phyloP scores from a whole-genome alignment of 495 filamentous ascomycete species.

The Extremus antarcticus region DNA sequence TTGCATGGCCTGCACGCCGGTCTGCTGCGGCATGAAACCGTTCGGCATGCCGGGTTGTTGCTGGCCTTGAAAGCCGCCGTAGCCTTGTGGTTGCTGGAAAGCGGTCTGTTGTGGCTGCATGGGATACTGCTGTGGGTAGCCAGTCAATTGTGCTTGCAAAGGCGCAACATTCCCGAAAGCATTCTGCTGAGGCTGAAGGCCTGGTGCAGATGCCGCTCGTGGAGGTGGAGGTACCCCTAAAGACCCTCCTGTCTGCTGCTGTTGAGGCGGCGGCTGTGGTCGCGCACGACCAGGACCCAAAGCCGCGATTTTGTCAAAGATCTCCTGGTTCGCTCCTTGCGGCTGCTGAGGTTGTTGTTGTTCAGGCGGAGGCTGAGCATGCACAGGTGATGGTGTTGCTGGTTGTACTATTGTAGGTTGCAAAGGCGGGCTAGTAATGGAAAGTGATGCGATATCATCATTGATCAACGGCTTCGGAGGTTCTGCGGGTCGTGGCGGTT shows the following conservation, averaged over 20 bases:
- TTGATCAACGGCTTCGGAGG: constrained; percentile 12
- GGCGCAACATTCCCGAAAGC: constrained; percentile 56
- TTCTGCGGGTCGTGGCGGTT: neutral
- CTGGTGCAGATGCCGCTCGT: constrained; percentile 79
- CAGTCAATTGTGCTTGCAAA: constrained; percentile 79
- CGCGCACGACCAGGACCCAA: constrained; percentile 49
- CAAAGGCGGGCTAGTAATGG: constrained; percentile 20
- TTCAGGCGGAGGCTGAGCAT: constrained; percentile 23
- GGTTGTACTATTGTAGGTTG: constrained; percentile 31
- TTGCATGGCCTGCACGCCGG: constrained; percentile 13
- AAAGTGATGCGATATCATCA: constrained; percentile 13
- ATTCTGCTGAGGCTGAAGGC: constrained; percentile 61
- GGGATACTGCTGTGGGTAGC: constrained; percentile 42
- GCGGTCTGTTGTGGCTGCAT: constrained; percentile 38
- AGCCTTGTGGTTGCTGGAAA: constrained; percentile 12
- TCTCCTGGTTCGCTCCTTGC: constrained; percentile 39
- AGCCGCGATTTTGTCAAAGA: constrained; percentile 34
- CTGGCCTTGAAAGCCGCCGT: constrained; percentile 5
- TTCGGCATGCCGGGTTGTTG: constrained; percentile 8
- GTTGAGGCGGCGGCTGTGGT: constrained; percentile 54
- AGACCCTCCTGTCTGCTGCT: constrained; percentile 46
- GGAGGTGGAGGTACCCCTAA: constrained; percentile 73
- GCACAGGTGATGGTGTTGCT: constrained; percentile 30
- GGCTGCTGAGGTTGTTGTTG: constrained; percentile 26
- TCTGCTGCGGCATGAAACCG: constrained; percentile 23